These are phyloP conservation scores for Isoetes engelmannii DNA, from an alignment of 83 land plant genomes.

Conservation along the genomic window DNA sequence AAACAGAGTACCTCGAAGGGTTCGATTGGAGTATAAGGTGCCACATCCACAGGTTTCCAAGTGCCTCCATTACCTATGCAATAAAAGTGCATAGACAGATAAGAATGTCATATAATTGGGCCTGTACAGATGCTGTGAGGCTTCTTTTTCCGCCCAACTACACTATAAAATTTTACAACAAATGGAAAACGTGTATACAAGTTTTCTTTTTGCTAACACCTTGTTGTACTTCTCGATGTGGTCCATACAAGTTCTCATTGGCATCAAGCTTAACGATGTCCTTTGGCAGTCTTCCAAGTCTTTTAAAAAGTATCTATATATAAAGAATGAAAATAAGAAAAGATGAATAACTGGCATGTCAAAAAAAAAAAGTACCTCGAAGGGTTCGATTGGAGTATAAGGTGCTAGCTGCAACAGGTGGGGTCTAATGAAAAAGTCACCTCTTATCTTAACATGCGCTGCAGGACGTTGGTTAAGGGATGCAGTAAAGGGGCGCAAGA, in stretches of 20 bases:
- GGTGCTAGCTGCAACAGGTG: constrained; percentile 71
- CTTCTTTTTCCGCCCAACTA: too few species aligned
- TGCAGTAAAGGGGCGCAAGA: too few species aligned
- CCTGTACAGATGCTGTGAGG: too few species aligned
- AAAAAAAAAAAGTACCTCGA: constrained; percentile 42
- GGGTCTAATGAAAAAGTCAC: constrained; percentile 74
- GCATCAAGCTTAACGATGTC: constrained; percentile 97
- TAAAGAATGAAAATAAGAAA: neutral
- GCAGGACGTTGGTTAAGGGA: neutral
- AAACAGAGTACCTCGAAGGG: neutral
- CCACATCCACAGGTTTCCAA: constrained; percentile 45
- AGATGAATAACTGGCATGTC: constrained; percentile 31
- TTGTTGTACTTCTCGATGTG: constrained; percentile 84
- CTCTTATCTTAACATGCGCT: constrained; percentile 20
- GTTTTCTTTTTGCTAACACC: too few species aligned
- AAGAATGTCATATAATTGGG: too few species aligned
- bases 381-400: constrained; percentile 90
- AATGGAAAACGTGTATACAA: too few species aligned
- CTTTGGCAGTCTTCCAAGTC: constrained; percentile 90
- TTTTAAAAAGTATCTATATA: constrained; percentile 62
- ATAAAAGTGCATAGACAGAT: neutral
- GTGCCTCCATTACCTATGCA: constrained; percentile 74
- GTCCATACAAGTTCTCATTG: constrained; percentile 98
- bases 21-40: neutral
- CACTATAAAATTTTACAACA: too few species aligned